Evolutionary conservation across 495 filamentous ascomycete genomes (phyloP), one percentile per base, ranked within the genome.

Genomic region (Penicillium ochrochloron): DNA sequence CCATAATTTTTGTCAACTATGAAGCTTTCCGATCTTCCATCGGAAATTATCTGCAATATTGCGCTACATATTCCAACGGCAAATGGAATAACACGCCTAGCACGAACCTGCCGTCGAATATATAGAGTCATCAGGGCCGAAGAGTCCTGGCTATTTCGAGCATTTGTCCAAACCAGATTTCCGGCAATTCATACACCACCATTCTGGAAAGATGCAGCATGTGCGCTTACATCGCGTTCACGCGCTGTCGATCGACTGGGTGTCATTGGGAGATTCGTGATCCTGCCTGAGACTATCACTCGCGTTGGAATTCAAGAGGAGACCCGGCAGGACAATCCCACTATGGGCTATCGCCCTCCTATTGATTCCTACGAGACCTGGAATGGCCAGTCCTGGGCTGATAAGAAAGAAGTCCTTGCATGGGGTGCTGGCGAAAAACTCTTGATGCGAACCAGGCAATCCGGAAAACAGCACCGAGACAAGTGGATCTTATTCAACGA

Each of bases 351-450:
- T 67, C 80, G 81, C 31, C 88, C 89, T 19, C 78, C 83, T 21
- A 81, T 91, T 29, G 85, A 89, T 66, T 85, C 84, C 14, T 87
- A 86, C 62, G 86, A 90, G 58, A 70, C 76, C 6, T 86, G 83
- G 79, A 78, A 78, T 61, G 80, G 80, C 5, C 71, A 73, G 0
- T 52, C 63, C 42, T 90, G 87, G 86, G 72, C 75, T 17, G 79
- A 85, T 52, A 74, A 83, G 65, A 80, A 78, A 44, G 86, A 90
- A 61, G 79, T 87, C 0, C 70, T 91, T 14, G 84, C 82, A 2
- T 87, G 86, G 80, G 85, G 87, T 33, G 88, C 88, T 23, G 89
- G 84, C 12, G 81, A 86, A 29, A 82, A 86, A 60, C 61, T 91
- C 2, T 67, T 83, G 17, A 57, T 91, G 51, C 74, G 84, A 37